Base-by-base conservation (phyloP, 2,329 filamentous ascomycete species). In the Talaromyces amestolkiae region DNA sequence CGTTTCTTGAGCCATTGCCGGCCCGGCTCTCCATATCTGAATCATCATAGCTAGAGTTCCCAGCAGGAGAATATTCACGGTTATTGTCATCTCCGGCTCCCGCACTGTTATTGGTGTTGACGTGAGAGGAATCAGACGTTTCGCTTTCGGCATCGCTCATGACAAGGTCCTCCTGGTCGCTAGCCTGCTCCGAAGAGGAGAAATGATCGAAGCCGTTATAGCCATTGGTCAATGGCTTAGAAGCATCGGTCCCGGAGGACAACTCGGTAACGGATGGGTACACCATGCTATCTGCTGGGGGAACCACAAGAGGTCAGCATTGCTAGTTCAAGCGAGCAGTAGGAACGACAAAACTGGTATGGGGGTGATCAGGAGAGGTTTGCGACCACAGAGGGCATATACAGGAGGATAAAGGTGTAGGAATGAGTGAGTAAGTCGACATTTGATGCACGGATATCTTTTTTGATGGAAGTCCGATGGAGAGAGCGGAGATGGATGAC, bases 61-160 rank as follows among this genome's bases (percentile, higher is more conserved):
- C 75, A 61, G 71, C 74, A 68, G 78, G 73, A 66, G 76, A 77
- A 54, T 77, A 78, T 62, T 27, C 73, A 41, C 75, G 77, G 73
- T 79, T 75, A 68, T 74, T 76, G 72, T 80, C 81, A 72, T 83
- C 81, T 72, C 27, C 27, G 13, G 82, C 80, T 69, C 81, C 83
- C 75, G 79, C 80, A 72, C 81, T 79, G 69, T 81, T 77, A 15
- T 41, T 59, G 37, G 60, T 41, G 35, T 47, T 54, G 53, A 56
- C 59, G 72, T 90, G 86, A 74, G 86, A 85, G 71, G 86, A 82
- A 73, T 96, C 90, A 72, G 91, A 93, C 67, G 90, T 84, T 71
- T 93, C 91, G 83, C 88, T 92, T 72, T 92, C 91, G 79, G 85
- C 90, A 70, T 84, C 84, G 68, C 84, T 81, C 54, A 72, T 67